Evolutionary conservation across 2,329 filamentous ascomycete species (phyloP).

Genomic region (Dactylellina drechsleri): DNA sequence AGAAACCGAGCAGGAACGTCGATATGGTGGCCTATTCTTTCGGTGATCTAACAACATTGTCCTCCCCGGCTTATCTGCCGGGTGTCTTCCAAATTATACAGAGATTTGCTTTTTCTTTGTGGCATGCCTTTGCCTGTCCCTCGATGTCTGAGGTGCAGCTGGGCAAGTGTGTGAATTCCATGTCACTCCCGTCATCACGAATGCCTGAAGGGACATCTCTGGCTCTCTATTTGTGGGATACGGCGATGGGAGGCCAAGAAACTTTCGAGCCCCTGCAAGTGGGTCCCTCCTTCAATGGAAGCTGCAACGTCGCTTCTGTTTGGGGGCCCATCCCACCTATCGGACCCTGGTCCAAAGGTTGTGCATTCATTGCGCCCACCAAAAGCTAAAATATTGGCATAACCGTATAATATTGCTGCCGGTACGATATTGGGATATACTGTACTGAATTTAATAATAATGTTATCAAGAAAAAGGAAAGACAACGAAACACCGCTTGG

Average conservation of each 20-base stretch:
- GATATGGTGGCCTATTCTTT: constrained; percentile 1
- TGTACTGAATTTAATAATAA: constrained; percentile 39
- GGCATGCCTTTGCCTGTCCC: constrained; percentile 38
- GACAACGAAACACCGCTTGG: constrained; percentile 2
- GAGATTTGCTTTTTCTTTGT: constrained; percentile 45
- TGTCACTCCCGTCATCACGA: constrained; percentile 32
- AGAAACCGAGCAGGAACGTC: constrained; percentile 4
- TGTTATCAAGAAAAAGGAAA: constrained; percentile 42
- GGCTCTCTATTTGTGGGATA: constrained; percentile 38
- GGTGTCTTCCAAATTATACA: constrained; percentile 49
- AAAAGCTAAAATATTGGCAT: constrained; percentile 43
- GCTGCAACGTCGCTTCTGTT: constrained; percentile 15
- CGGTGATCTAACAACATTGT: constrained; percentile 9
- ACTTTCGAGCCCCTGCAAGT: constrained; percentile 28
- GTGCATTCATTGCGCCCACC: constrained; percentile 29
- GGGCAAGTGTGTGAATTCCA: constrained; percentile 1
- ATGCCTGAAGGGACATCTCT: constrained; percentile 23
- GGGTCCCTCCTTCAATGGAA: constrained; percentile 34
- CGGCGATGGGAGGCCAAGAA: constrained; percentile 30
- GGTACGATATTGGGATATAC: constrained; percentile 54
- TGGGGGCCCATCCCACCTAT: constrained; percentile 39
- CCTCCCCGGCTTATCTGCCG: constrained; percentile 28
- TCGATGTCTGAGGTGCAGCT: constrained; percentile 38
- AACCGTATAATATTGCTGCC: constrained; percentile 24
- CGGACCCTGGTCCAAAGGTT: constrained; percentile 23